Conservation (phyloP, 1,139 yeast genomes). For the Hanseniaspora sp. region DNA sequence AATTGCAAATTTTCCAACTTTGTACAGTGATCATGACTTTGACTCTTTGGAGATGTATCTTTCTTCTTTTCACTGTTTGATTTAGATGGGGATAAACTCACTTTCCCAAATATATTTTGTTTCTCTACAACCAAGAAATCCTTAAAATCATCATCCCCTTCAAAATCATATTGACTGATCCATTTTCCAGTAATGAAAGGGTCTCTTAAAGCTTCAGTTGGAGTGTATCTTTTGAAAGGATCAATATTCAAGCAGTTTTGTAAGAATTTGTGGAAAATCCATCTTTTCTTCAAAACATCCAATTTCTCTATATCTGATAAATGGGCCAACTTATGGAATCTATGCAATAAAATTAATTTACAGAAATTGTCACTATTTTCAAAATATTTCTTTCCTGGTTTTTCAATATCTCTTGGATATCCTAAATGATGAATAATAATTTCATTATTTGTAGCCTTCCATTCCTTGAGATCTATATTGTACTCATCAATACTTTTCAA, state of each 20-base stretch:
- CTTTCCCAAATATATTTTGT: neutral
- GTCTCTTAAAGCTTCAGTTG: conserved; percentile 86
- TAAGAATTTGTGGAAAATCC: conserved; percentile 64
- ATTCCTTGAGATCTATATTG: conserved; percentile 34
- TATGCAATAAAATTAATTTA: conserved; percentile 68
- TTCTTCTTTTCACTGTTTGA: neutral
- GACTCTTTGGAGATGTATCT: conserved; percentile 7
- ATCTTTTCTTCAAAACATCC: conserved; percentile 56
- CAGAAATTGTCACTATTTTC: conserved; percentile 41
- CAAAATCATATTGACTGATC: neutral
- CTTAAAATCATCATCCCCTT: conserved; percentile 3
- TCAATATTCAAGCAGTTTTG: conserved; percentile 68
- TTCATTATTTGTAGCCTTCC: conserved; percentile 8
- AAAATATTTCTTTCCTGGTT: conserved; percentile 76
- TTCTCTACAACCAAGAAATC: neutral
- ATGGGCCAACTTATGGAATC: conserved; percentile 52
- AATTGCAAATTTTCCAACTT: conserved; percentile 9
- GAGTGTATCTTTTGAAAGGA: conserved; percentile 92
- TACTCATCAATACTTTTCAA: conserved; percentile 52
- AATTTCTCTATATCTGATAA: conserved; percentile 35
- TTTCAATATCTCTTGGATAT: conserved; percentile 41
- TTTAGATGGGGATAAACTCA: neutral
- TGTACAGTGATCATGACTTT: conserved; percentile 5
- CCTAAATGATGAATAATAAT: conserved; percentile 14
- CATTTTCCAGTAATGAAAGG: conserved; percentile 55